These are phyloP conservation scores for Leptographium wingfieldii DNA, from an alignment of 2,329 filamentous ascomycete species.

Conservation along the genomic window DNA sequence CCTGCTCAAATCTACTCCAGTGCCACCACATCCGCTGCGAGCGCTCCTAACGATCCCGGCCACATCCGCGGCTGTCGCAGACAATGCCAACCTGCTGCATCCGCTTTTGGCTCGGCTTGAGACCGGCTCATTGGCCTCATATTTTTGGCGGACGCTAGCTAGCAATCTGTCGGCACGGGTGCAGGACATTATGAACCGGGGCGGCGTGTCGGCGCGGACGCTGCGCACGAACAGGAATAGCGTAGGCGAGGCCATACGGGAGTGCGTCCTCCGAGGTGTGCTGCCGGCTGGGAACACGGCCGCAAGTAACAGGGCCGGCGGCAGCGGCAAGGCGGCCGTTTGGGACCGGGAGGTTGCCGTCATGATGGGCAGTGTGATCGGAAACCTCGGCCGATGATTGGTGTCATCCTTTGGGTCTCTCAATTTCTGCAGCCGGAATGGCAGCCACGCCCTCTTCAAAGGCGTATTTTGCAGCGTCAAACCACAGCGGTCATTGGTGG, in stretches of 20 bases:
- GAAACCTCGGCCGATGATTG: constrained; percentile 20
- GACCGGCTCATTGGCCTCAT: constrained; percentile 73
- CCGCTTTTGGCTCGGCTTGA: constrained; percentile 69
- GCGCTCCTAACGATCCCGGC: not conserved
- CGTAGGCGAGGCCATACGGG: constrained; percentile 65
- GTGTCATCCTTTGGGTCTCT: not conserved
- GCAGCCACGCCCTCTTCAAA: too few relatives aligned
- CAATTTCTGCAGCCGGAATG: too few relatives aligned
- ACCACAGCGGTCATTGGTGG: not conserved
- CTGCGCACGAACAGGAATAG: constrained; percentile 61
- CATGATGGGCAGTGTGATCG: constrained; percentile 77
- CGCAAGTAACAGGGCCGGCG: constrained; percentile 20
- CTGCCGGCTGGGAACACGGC: constrained; percentile 47
- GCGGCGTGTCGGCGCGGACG: constrained; percentile 73
- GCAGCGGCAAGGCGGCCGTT: constrained; percentile 21
- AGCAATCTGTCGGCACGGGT: constrained; percentile 63
- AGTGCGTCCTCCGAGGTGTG: constrained; percentile 71
- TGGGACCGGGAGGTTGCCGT: constrained; percentile 93
- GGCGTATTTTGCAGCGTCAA: too few relatives aligned
- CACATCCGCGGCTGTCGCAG: constrained; percentile 1
- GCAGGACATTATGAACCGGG: constrained; percentile 70
- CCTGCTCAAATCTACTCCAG: constrained; percentile 55
- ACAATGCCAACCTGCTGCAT: constrained; percentile 46
- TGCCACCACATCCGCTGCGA: constrained; percentile 57
- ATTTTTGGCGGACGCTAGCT: constrained; percentile 88